These are phyloP conservation scores for Magnaporthiopsis rhizophila DNA, from an alignment of 2,329 filamentous ascomycete genomes.

Conservation along the genomic window DNA sequence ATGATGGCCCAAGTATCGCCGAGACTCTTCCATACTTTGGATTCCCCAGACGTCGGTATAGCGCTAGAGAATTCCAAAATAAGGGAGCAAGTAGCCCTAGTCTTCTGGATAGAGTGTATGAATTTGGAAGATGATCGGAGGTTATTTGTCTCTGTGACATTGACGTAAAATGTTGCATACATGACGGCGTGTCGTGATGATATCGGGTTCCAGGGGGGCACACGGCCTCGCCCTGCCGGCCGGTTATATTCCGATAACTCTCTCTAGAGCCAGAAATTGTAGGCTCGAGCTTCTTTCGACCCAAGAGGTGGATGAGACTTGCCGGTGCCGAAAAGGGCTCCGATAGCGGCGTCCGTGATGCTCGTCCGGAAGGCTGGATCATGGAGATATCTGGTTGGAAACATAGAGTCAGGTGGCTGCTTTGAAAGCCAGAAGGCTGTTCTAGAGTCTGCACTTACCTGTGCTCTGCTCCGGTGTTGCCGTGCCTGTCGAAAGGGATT, in stretches of 20 bases:
- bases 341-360: not conserved
- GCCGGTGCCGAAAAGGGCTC: not conserved
- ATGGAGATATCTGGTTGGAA: not conserved
- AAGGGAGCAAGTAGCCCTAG: accelerated
- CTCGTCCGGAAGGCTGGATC: not conserved
- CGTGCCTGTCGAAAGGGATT: not conserved
- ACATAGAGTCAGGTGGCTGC: not conserved
- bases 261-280: not conserved
- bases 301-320: not conserved
- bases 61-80: not conserved
- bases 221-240: too few relatives aligned
- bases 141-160: not conserved
- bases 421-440: too few relatives aligned
- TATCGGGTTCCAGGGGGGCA: not conserved
- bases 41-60: not conserved
- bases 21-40: not conserved
- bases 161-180: not conserved
- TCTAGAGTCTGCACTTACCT: too few relatives aligned
- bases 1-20: too few relatives aligned
- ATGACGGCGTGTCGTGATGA: not conserved
- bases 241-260: not conserved
- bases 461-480: too few relatives aligned
- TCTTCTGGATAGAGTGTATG: not conserved
- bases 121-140: not conserved
- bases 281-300: not conserved